Conservation (phyloP, 371 early-diverging fungal species). For the Mucor velutinosus region DNA sequence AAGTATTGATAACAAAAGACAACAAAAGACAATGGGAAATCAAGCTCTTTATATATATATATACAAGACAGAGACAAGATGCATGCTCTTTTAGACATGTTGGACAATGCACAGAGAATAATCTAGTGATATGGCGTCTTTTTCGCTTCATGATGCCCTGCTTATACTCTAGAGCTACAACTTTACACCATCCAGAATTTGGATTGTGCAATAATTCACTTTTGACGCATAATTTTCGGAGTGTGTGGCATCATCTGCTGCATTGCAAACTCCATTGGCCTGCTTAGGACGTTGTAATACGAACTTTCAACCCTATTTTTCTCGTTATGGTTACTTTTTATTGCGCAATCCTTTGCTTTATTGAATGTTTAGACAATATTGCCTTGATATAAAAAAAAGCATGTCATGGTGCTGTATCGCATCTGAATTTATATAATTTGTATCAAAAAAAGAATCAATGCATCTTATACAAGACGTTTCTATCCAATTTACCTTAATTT, state of each 20-base stretch:
- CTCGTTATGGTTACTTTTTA: not conserved
- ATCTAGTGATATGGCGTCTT: constrained; percentile 1
- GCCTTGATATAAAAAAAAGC: not conserved
- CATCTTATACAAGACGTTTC: not conserved
- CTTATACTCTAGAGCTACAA: not conserved
- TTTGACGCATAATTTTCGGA: not conserved
- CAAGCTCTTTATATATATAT: not conserved
- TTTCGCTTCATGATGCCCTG: not conserved
- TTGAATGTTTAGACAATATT: not conserved
- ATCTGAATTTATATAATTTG: not conserved
- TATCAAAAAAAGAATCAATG: too few relatives aligned
- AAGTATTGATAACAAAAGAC: not conserved
- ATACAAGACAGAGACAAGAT: not conserved
- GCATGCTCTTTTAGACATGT: not conserved
- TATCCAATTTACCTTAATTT: too few relatives aligned
- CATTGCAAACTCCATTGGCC: not conserved
- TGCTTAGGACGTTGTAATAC: not conserved
- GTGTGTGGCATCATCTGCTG: not conserved
- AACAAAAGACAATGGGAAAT: not conserved
- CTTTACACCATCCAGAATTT: not conserved
- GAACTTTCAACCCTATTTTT: not conserved
- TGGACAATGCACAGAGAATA: not conserved
- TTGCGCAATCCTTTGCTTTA: not conserved
- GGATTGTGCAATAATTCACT: constrained; percentile 4
- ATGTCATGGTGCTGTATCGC: not conserved